Base-by-base conservation (phyloP, 257 asterid species). In the Rehmannia glutinosa region DNA sequence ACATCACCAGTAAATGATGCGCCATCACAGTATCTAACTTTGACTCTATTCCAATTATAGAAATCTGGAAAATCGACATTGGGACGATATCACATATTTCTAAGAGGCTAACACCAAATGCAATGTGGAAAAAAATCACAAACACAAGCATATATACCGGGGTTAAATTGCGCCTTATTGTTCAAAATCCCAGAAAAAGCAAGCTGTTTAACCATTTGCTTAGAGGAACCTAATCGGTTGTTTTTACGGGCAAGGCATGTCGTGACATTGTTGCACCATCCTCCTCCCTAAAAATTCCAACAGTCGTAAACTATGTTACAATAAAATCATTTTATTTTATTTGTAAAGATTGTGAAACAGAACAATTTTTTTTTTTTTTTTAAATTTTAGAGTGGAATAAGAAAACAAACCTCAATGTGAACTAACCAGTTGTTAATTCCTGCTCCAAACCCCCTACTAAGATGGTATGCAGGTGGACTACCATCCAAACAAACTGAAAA, bases 401-500 rank as follows among this genome's bases (percentile, higher is more conserved):
- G 24, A 47, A 6, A 5, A 38, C 67, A 17, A 38, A 89, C 96
- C 95, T 87, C 92, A 11, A 89, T 17, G 27, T 84, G 89, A 72
- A 87, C 77, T 8, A 89, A 60, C 96, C 96, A 89, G 54, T 61
- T 89, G 66, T 84, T 72, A 39, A 69, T 52, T 27, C 96, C 96
- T 4, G 77, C 50, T 30, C 88, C 95, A 36, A 6, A 76, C 70
- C 96, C 92, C 53, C 57, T 71, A 38, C 81, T 81, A 0, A 84
- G 27, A 75, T 87, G 87, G 76, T 89, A 89, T 0, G 90, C 95
- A 3, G 96, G 92, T 43, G 96, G 95, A 74, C 87, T 84, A 51
- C 96, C 96, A 73, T 89, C 96, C 75, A 89, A 32, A 77, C 96
- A 89, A 21, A 89, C 96, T 84, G 86, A 45, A 73, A n/a, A 60